These are phyloP conservation scores for Verticillium longisporum DNA, from an alignment of 2,329 filamentous ascomycete species.

Conservation along the genomic window DNA sequence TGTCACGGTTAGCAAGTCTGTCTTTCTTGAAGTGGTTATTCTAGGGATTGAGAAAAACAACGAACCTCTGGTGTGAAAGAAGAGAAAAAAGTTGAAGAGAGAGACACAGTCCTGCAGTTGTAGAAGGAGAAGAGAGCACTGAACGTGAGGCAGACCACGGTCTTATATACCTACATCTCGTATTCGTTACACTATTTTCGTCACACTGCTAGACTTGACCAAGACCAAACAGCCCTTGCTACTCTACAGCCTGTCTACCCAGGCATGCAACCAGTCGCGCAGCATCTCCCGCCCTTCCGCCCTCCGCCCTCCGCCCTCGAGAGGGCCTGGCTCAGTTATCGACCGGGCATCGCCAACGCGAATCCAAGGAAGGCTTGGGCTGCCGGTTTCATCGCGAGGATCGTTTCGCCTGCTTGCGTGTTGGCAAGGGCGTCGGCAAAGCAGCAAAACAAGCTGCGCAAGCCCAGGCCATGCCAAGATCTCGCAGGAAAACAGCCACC, in stretches of 20 bases:
- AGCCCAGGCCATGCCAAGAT: not conserved
- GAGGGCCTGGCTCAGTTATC: not conserved
- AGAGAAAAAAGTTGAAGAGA: conserved; percentile 6
- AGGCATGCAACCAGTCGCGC: not conserved
- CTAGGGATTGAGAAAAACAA: not conserved
- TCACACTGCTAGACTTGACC: too few species aligned
- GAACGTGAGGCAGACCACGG: not conserved
- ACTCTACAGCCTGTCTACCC: not conserved
- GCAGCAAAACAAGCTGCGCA: not conserved
- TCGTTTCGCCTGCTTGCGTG: not conserved
- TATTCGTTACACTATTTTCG: too few species aligned
- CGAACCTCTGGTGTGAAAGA: conserved; percentile 8
- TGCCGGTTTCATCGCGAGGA: not conserved
- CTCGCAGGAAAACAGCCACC: not conserved
- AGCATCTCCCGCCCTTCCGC: not conserved
- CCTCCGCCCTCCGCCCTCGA: not conserved
- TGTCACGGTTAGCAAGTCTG: conserved; percentile 1
- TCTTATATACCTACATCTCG: not conserved
- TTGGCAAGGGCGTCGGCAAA: not conserved
- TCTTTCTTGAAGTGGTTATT: not conserved
- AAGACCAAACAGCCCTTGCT: not conserved
- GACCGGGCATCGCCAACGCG: not conserved
- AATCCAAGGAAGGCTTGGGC: not conserved
- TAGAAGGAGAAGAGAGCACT: conserved; percentile 3
- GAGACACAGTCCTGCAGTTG: conserved; percentile 6